These are phyloP conservation scores for Populus tomentosa DNA, from an alignment of 441 rosid species.

Conservation along the genomic window DNA sequence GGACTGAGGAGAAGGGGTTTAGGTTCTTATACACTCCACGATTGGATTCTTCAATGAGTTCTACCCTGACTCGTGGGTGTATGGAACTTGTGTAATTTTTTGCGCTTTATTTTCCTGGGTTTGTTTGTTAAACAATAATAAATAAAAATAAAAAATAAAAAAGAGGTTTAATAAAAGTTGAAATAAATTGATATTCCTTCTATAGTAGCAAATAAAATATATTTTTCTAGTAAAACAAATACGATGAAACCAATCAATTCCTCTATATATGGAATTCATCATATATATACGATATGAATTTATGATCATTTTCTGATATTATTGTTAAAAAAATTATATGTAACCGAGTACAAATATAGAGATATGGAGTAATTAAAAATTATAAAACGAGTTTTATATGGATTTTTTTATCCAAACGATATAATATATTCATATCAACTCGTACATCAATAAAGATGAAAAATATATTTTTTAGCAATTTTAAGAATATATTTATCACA, in stretches of 20 bases:
- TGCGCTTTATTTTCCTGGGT: not conserved
- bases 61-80: constrained; percentile 12
- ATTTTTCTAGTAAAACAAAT: no score
- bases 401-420: no score
- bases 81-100: constrained; percentile 9
- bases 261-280: not conserved
- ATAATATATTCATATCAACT: no score
- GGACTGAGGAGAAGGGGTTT: not conserved
- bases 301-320: no score
- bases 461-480: no score
- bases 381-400: no score
- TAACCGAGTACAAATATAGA: not conserved
- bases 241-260: not conserved
- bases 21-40: constrained; percentile 28
- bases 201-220: not conserved
- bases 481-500: no score
- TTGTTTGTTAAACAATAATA: not conserved
- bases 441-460: no score
- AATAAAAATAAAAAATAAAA: not conserved
- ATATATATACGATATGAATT: no score
- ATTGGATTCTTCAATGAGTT: not conserved
- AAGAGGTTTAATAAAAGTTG: no score
- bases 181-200: not conserved
- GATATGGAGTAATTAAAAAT: no score
- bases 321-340: no score